A percentile compares a stretch with the other conserved stretches of the same genome.
Evolutionary conservation across 176 grass and related monocot species (phyloP).

Genomic region (Triticum turgidum): DNA sequence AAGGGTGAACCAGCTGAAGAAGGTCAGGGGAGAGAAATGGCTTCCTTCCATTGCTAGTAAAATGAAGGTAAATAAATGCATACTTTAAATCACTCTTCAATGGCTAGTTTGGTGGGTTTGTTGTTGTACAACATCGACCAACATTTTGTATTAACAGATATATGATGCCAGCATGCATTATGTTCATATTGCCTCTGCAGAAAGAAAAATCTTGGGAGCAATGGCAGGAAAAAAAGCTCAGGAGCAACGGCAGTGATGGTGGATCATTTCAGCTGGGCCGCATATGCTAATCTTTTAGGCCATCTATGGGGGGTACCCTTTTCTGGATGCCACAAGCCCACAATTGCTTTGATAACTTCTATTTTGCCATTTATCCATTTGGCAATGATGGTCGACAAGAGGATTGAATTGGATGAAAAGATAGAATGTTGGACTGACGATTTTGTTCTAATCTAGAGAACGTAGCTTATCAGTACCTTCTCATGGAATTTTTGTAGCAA

Average conservation of each 20-base stretch:
- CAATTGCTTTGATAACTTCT: neutral
- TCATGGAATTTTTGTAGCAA: neutral
- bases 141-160: neutral
- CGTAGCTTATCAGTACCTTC: neutral
- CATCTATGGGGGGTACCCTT: neutral
- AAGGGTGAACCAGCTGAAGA: conserved; percentile 69
- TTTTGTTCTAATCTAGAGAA: conserved; percentile 14
- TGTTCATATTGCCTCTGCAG: neutral
- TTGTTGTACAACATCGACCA: neutral
- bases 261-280: neutral
- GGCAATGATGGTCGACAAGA: neutral
- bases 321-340: neutral
- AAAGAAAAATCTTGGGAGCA: conserved; percentile 40
- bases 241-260: neutral
- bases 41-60: conserved; percentile 92
- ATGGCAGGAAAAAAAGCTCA: conserved; percentile 40
- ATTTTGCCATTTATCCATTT: neutral
- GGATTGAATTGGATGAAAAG: neutral
- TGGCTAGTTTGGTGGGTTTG: neutral
- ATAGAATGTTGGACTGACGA: neutral
- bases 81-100: neutral
- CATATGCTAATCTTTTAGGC: neutral
- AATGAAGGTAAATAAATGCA: conserved; percentile 50
- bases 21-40: conserved; percentile 93
- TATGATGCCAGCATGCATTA: neutral